Percentiles rank a stretch among this genome's conserved stretches.
Conservation (phyloP, 768 basidiomycete species). For the Asterophora parasitica region DNA sequence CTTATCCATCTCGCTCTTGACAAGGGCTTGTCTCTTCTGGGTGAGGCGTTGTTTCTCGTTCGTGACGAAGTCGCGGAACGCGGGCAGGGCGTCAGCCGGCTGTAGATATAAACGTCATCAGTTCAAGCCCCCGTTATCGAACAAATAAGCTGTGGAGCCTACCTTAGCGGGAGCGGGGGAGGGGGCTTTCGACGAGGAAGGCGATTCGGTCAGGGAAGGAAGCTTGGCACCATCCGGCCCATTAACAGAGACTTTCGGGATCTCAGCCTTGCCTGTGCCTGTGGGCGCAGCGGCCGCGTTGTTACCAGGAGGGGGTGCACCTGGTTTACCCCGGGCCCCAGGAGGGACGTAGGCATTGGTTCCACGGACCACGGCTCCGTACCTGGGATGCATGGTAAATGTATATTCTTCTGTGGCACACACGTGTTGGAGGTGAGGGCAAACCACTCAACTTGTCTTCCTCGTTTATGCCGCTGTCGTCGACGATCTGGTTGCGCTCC, state of each 20-base stretch:
- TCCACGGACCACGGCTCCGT: constrained; percentile 86
- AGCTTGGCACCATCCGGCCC: constrained; percentile 66
- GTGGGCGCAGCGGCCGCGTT: constrained; percentile 23
- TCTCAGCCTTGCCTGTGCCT: constrained; percentile 27
- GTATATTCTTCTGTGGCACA: constrained; percentile 13
- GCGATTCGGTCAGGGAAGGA: constrained; percentile 35
- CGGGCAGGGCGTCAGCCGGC: constrained; percentile 70
- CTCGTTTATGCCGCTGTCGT: constrained; percentile 79
- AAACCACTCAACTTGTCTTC: constrained; percentile 80
- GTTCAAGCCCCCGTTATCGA: not conserved
- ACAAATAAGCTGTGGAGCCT: constrained; percentile 9
- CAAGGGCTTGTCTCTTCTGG: constrained; percentile 84
- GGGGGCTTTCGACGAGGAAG: constrained; percentile 54
- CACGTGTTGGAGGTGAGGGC: constrained; percentile 3
- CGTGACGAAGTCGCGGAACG: constrained; percentile 90
- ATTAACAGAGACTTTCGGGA: constrained; percentile 74
- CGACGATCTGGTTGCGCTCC: constrained; percentile 65
- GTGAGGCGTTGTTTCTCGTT: constrained; percentile 87
- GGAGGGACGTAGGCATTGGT: constrained; percentile 93
- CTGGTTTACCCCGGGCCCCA: constrained; percentile 60
- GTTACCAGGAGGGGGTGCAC: constrained; percentile 23
- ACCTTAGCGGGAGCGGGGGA: constrained; percentile 64
- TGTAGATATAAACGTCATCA: constrained; percentile 34
- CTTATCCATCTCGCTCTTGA: constrained; percentile 93
- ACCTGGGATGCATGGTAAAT: constrained; percentile 45